Base-by-base conservation (phyloP, 2,329 filamentous ascomycete species). In the Ophiostoma himal-ulmi region DNA sequence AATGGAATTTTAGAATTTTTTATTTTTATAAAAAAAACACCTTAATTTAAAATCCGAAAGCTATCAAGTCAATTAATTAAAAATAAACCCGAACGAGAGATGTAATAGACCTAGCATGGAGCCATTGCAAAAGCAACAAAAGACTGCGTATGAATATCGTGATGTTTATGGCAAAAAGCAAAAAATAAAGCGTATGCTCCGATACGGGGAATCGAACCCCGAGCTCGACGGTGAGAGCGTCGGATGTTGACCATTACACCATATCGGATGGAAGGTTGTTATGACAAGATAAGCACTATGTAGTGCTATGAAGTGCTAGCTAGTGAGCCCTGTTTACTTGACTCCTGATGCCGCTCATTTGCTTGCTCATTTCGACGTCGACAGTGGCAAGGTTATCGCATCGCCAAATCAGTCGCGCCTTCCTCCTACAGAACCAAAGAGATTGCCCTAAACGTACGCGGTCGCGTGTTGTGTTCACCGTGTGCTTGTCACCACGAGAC, bases 181-280 rank as follows among this genome's bases (percentile, higher is more conserved):
- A 70, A 41, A 34, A 68, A 39, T 14, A 44, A 5, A 39, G n/a
- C 57, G 26, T 64, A 48, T 69, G 37, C 71, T 72, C 71, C 71
- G 71, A 72, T 72, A 72, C 71, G 71, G 71, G 71, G 71, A 72
- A 72, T 72, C 71, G 71, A 72, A 72, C 71, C 71, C 71, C 71
- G 71, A 72, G 71, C 71, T 72, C 71, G 71, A 72, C 71, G 71
- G 71, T 72, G 71, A 72, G 71, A 72, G 71, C 71, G 71, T 72
- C 71, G 71, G 71, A 72, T 72, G 71, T 72, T 72, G 70, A 60
- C 71, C 71, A 72, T 72, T 72, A 72, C 71, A 72, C 71, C 71
- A 72, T 72, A 72, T 72, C 71, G 71, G 71, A 72, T 70, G 67
- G n/a, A 36, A 37, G 57, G 57, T 68, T 67, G 22, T 57, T 67